Conservation (phyloP, 78 protist genomes). For the Chrysochromulina tobinii region DNA sequence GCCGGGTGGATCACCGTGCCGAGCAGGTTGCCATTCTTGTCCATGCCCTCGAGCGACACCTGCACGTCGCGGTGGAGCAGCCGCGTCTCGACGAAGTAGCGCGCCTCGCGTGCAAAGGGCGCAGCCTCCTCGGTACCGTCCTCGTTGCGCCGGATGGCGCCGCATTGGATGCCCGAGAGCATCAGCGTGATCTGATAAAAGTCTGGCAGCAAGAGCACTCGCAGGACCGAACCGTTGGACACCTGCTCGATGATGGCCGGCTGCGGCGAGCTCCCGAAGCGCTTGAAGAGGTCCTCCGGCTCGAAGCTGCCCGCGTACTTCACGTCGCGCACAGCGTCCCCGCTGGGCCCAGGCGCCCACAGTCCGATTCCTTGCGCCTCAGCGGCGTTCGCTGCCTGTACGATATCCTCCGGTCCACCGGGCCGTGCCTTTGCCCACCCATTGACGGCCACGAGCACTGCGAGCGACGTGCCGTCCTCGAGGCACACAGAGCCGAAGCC, state of each 20-base stretch:
- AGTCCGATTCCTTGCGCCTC: background rate
- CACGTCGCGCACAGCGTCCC: background rate
- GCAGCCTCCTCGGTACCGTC: conserved; percentile 29
- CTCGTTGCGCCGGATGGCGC: background rate
- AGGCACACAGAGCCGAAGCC: background rate
- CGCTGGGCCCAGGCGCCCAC: background rate
- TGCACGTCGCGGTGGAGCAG: conserved; percentile 55
- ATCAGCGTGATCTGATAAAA: background rate
- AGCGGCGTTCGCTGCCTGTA: no score
- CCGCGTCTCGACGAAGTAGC: conserved; percentile 57
- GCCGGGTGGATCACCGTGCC: conserved; percentile 54
- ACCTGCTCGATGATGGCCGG: conserved; percentile 23
- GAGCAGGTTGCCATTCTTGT: conserved; percentile 31
- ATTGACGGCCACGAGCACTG: background rate
- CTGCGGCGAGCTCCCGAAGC: background rate
- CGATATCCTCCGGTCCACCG: no score
- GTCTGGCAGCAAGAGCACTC: conserved; percentile 12
- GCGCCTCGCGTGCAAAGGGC: conserved; percentile 13
- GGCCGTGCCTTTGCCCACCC: background rate
- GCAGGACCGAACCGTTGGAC: background rate
- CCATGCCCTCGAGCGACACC: conserved; percentile 15
- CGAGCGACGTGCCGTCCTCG: background rate
- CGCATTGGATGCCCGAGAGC: background rate
- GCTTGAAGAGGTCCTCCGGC: background rate
- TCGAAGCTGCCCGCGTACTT: conserved; percentile 9